Evolutionary conservation across 176 grass and related monocot species (phyloP), one percentile per base, ranked within the genome.

Genomic region (Aegilops speltoides): DNA sequence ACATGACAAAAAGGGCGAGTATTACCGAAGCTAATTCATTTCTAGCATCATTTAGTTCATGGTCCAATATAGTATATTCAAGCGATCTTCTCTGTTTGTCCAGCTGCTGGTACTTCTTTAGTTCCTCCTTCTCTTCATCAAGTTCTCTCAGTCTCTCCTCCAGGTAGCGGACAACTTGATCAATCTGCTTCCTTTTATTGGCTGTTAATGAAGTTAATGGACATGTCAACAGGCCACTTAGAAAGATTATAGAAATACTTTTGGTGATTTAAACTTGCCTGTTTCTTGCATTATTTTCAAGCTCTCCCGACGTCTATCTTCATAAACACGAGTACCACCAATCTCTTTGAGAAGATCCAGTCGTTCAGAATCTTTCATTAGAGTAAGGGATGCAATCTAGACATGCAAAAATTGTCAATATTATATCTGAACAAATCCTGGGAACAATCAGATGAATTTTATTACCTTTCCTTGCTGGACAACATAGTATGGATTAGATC

Each of bases 241-340:
- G 57, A 29, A 77, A 79, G 72, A 82, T 28, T 36, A 70, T 79
- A 34, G 54, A 61, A 2, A 71, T 34, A 80, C n/a, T 48, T 60
- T 68, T 20, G 45, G 19, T 74, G 19, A 83, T 81, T 70, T 63
- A 36, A 89, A 87, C 65, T 90, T 89, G 83, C 97, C 94, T 77
- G 97, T 98, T 87, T 98, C 94, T 81, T 94, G 90, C 97, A 98
- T 98, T 84, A 98, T 98, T 87, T 98, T 98, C 92, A 96, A 96
- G 85, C 97, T 98, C 68, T 98, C 97, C n/a, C 82, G 87, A 41
- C 94, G 85, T 75, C 94, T 92, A 62, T 98, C 97, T 87, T 98
- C 97, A 52, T 98, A 98, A 74, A 98, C 97, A 37, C 92, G 91
- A 6, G 97, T 98, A 60, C 97, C 97, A 84, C 97, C 97, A 76